Evolutionary conservation across 768 basidiomycete species (phyloP), one percentile per base, ranked within the genome.

Genomic region (Mycena rebaudengoi): DNA sequence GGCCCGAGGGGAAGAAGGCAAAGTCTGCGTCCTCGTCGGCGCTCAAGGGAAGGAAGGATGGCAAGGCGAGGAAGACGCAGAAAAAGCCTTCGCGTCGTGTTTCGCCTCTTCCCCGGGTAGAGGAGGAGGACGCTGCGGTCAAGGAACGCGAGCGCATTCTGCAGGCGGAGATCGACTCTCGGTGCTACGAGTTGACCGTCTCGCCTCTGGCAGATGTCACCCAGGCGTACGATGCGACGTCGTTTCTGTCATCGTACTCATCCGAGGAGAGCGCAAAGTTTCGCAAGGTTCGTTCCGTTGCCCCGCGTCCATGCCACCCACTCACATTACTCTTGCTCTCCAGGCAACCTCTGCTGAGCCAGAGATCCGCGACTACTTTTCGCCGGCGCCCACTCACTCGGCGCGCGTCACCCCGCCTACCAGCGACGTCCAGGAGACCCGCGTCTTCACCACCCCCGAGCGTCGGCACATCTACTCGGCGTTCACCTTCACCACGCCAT

Each of bases 401-500:
- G 59, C 68, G 26, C 68, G 71, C 57, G 62, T 75, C 45, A 62
- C 71, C 26, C 70, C 71, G 43, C 66, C 69, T 21, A 66, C 72
- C 59, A 49, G 37, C 69, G 69, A 55, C 53, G 63, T 44, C 59
- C 65, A 55, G 67, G 78, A 77, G 45, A 58, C 73, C 54, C 78
- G 74, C 55, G 73, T 79, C n/a, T 88, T 92, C 66, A 86, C 88
- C 18, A 92, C 91, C 5, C 91, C 92, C 5, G 89, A 93, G 70
- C 87, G 91, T 69, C 87, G 88, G 71, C 83, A 81, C 62, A 88
- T 88, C 62, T 91, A 91, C 73, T 82, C 90, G 21, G 83, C 90
- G 5, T 94, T 94, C 73, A 93, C 91, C 4, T 94, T 94, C 78
- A 84, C 88, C 16, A 89, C 91, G 1, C 92, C 92, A 7, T 89